These are phyloP conservation scores for Viola odorata DNA, from an alignment of 345 rosid genomes.

Conservation along the genomic window DNA sequence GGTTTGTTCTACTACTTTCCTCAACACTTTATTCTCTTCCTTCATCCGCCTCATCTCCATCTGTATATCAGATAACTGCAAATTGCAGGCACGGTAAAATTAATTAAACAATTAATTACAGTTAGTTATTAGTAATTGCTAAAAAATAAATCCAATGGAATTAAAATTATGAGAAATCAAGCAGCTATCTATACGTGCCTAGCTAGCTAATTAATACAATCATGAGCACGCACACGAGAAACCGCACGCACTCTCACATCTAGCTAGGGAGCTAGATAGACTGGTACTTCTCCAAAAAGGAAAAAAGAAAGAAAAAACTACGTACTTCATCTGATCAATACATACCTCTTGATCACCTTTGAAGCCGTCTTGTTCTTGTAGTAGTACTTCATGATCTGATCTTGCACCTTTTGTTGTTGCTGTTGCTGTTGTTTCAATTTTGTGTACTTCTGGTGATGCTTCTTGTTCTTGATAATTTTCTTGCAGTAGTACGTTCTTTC, in stretches of 20 bases:
- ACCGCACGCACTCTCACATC: no score
- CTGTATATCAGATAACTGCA: slow-evolving; percentile 37
- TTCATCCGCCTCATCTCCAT: slow-evolving; percentile 52
- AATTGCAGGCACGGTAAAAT: background rate
- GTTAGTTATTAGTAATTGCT: no score
- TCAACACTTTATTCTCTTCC: slow-evolving; percentile 53
- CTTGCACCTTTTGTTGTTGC: background rate
- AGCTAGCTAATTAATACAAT: background rate
- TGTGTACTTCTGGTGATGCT: background rate
- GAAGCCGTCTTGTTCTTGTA: no score
- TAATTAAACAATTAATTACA: no score
- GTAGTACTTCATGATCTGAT: background rate
- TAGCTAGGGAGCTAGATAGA: no score
- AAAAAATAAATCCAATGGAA: background rate
- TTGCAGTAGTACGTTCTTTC: no score
- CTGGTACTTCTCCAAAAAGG: slow-evolving; percentile 8
- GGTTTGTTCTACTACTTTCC: slow-evolving; percentile 49
- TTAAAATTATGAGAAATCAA: background rate
- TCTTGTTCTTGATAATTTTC: background rate
- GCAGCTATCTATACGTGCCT: background rate
- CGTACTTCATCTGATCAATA: no score
- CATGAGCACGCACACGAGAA: no score
- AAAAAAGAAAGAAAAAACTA: no score
- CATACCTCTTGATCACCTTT: no score
- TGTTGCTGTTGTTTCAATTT: background rate